A percentile compares a stretch with the other conserved stretches of the same genome.
These are phyloP conservation scores for Aspergillus egyptiacus DNA, from an alignment of 495 filamentous ascomycete genomes.

Conservation along the genomic window DNA sequence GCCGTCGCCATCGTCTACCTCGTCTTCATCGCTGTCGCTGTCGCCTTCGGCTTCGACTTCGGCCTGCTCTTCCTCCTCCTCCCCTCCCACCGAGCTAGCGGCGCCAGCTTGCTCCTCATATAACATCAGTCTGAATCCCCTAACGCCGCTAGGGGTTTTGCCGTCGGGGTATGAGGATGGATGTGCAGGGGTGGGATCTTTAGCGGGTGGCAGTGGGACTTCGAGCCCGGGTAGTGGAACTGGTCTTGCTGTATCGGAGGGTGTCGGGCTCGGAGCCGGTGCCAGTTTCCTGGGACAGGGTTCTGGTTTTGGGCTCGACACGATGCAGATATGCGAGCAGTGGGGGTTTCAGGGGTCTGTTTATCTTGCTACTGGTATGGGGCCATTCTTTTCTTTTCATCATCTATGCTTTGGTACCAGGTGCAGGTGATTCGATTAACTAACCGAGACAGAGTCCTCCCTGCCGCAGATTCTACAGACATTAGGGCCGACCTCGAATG, in stretches of 20 bases:
- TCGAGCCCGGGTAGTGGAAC: background rate
- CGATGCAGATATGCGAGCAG: slow-evolving; percentile 5
- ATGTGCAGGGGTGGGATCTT: background rate
- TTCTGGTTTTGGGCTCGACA: background rate
- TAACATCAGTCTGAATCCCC: background rate
- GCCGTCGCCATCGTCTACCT: slow-evolving; percentile 9
- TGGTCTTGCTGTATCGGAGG: background rate
- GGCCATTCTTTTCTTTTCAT: too few species aligned
- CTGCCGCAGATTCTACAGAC: slow-evolving; percentile 9
- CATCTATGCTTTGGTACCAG: background rate
- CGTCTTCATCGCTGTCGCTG: slow-evolving; percentile 2
- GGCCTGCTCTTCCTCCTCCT: background rate
- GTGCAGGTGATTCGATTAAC: too few species aligned
- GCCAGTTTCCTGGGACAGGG: background rate
- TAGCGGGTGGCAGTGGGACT: background rate
- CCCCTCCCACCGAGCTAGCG: background rate
- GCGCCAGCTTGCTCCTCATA: background rate
- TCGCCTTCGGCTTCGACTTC: background rate
- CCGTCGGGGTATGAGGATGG: background rate
- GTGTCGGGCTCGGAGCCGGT: background rate
- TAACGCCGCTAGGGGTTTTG: background rate
- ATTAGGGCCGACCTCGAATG: slow-evolving; percentile 3
- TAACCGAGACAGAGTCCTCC: background rate
- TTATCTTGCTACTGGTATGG: slow-evolving; percentile 5
- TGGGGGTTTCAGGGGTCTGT: slow-evolving; percentile 9